Conservation (phyloP, 2,329 filamentous ascomycete species). For the Nigrospora oryzae region DNA sequence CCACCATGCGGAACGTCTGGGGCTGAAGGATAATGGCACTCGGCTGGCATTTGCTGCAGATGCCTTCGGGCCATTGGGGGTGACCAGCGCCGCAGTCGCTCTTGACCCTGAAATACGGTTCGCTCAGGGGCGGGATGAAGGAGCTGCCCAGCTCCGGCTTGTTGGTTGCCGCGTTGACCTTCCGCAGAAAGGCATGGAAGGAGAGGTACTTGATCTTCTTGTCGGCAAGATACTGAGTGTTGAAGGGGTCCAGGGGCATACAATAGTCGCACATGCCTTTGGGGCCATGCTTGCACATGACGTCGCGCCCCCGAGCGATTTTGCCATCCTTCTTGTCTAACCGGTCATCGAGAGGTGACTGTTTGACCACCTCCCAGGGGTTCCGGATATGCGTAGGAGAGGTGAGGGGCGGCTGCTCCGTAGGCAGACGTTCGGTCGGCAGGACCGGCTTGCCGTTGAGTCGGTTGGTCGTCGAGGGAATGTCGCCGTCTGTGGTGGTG, state of each 20-base stretch:
- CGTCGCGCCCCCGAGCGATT: constrained; percentile 21
- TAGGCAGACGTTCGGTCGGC: constrained; percentile 57
- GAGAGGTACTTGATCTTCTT: constrained; percentile 99
- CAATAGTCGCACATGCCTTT: constrained; percentile 99
- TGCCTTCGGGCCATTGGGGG: constrained; percentile 87
- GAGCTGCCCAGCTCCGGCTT: constrained; percentile 90
- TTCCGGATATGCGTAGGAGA: constrained; percentile 64
- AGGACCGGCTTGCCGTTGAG: constrained; percentile 72
- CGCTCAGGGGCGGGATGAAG: constrained; percentile 89
- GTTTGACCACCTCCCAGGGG: constrained; percentile 85
- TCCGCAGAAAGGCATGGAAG: constrained; percentile 88
- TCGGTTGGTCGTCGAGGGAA: constrained; percentile 46
- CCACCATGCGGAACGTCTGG: constrained; percentile 91
- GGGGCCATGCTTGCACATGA: constrained; percentile 83
- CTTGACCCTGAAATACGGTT: constrained; percentile 87
- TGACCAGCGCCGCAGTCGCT: constrained; percentile 88
- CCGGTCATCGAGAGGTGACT: constrained; percentile 78
- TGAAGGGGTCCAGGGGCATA: constrained; percentile 92
- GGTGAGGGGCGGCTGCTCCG: constrained; percentile 48
- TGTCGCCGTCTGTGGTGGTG: constrained; percentile 23
- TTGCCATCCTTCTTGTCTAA: constrained; percentile 82
- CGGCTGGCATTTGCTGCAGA: constrained; percentile 96
- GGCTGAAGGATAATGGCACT: constrained; percentile 93
- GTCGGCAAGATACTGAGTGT: constrained; percentile 78
- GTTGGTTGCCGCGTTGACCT: constrained; percentile 93